A percentile compares a stretch with the other conserved stretches of the same genome.
Conservation (phyloP, 805 yeast species). For the Schizosaccharomyces japonicus region DNA sequence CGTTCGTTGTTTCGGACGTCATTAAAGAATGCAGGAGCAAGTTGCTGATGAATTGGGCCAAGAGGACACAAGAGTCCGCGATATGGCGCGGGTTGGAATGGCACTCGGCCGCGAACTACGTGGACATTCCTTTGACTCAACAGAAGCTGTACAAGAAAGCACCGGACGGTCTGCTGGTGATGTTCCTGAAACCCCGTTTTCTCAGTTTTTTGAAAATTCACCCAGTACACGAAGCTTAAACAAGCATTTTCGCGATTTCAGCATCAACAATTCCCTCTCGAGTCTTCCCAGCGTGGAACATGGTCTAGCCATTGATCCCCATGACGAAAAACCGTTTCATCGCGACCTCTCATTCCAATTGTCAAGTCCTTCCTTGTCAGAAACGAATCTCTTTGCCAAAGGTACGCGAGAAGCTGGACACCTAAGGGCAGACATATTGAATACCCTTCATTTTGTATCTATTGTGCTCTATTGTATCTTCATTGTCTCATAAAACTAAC, state of each 20-base stretch:
- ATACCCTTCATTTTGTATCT: no score
- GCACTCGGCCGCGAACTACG: neutral
- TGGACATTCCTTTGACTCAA: neutral
- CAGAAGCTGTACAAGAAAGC: neutral
- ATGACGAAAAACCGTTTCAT: no score
- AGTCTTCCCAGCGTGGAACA: neutral
- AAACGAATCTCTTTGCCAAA: no score
- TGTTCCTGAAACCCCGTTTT: neutral
- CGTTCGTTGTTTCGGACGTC: no score
- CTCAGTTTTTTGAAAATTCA: slow-evolving; percentile 1
- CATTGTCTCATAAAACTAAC: no score
- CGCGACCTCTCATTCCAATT: no score
- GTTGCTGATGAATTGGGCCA: neutral
- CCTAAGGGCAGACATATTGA: no score
- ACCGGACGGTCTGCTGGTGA: neutral
- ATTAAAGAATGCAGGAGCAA: neutral
- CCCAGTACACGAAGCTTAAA: neutral
- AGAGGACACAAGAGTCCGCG: neutral
- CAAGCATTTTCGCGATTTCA: slow-evolving; percentile 2
- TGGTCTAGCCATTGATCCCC: no score
- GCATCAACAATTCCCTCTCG: neutral
- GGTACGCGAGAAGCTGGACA: no score
- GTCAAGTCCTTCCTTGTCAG: no score
- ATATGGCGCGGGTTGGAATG: slow-evolving; percentile 2
- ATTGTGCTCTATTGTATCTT: no score